These are phyloP conservation scores for Brettanomyces sp. DNA, from an alignment of 805 yeast genomes.

Conservation along the genomic window DNA sequence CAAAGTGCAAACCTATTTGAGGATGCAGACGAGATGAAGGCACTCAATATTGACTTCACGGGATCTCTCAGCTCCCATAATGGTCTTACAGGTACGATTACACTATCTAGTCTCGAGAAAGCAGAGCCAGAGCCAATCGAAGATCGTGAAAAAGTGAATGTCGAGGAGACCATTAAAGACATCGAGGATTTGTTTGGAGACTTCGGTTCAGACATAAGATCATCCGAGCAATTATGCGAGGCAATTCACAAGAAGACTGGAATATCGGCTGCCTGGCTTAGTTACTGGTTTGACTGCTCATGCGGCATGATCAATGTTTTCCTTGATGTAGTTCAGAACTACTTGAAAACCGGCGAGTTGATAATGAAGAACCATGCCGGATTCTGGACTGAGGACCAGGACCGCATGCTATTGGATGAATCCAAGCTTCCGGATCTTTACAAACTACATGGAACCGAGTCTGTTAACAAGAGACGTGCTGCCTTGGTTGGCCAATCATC, in stretches of 20 bases:
- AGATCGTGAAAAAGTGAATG: slow-evolving; percentile 15
- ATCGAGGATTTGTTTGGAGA: slow-evolving; percentile 18
- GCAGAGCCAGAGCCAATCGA: slow-evolving; percentile 24
- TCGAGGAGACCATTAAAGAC: slow-evolving; percentile 13
- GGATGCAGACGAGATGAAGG: slow-evolving; percentile 13
- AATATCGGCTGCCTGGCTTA: slow-evolving; percentile 22
- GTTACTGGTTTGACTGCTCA: slow-evolving; percentile 26
- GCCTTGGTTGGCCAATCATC: slow-evolving; percentile 16
- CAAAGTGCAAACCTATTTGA: slow-evolving; percentile 21
- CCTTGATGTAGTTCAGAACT: slow-evolving; percentile 21
- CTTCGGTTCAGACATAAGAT: slow-evolving; percentile 17
- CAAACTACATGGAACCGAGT: slow-evolving; percentile 22
- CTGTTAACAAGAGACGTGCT: slow-evolving; percentile 23
- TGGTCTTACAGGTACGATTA: slow-evolving; percentile 4
- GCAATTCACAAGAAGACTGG: slow-evolving; percentile 21
- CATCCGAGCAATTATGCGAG: slow-evolving; percentile 21
- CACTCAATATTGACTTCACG: slow-evolving; percentile 1
- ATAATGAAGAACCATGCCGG: slow-evolving; percentile 18
- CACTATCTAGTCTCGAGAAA: slow-evolving; percentile 15
- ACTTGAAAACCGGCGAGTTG: slow-evolving; percentile 21
- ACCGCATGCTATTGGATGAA: slow-evolving; percentile 18
- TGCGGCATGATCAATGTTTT: slow-evolving; percentile 24
- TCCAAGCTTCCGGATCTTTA: slow-evolving; percentile 15
- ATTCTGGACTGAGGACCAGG: slow-evolving; percentile 26
- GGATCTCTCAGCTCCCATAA: slow-evolving; percentile 1